Evolutionary conservation across 768 basidiomycete species (phyloP).

Genomic region (Kwoniella bestiolae): DNA sequence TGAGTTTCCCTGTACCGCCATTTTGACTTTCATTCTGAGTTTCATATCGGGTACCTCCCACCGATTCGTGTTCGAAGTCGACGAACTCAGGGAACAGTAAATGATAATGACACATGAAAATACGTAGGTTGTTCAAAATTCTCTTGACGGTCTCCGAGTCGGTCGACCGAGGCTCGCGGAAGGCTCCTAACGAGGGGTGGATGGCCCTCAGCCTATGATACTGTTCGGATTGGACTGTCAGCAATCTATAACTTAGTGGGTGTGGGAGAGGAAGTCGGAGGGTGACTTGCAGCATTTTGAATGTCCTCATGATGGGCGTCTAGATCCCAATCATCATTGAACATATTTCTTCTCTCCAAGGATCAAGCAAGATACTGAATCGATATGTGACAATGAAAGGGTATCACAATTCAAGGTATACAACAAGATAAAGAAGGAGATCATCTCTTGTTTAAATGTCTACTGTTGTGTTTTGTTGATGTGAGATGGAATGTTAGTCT

Average conservation of each 20-base stretch:
- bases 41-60: background rate
- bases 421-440: background rate
- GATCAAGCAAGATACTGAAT: background rate
- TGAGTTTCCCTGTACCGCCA: background rate
- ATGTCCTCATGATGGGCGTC: constrained; percentile 16
- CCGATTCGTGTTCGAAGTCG: background rate
- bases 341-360: background rate
- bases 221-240: background rate
- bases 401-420: background rate
- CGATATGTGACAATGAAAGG: background rate
- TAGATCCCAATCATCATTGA: constrained; percentile 18
- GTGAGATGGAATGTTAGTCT: background rate
- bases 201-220: background rate
- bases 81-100: constrained; percentile 13
- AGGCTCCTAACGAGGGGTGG: constrained; percentile 8
- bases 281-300: constrained; percentile 14
- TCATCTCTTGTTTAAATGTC: background rate
- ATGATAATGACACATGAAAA: constrained; percentile 6
- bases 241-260: background rate
- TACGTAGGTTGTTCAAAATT: background rate
- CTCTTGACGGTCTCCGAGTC: background rate
- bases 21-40: background rate
- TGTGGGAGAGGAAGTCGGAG: background rate
- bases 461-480: background rate
- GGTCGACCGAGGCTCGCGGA: background rate